Evolutionary conservation across 169 alveolate genomes (phyloP).

Genomic region (Babesia divergens): DNA sequence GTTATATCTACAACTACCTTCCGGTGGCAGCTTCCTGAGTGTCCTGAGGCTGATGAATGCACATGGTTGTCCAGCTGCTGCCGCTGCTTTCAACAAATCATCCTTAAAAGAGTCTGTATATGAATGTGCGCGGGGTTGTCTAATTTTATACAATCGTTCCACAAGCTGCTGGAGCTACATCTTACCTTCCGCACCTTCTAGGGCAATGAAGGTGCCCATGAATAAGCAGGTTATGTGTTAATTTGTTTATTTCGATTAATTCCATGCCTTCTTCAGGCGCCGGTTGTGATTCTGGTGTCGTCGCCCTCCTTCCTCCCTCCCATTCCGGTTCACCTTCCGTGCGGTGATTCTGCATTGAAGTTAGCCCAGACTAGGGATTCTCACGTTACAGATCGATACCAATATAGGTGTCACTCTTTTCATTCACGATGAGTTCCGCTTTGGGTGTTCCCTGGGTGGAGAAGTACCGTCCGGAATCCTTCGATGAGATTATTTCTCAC

Average conservation of each 20-base stretch:
- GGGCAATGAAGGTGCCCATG: constrained; percentile 30
- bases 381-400: no score
- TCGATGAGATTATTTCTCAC: constrained; percentile 92
- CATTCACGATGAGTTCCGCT: constrained; percentile 32
- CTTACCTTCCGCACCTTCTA: constrained; percentile 37
- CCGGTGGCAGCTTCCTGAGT: constrained; percentile 10
- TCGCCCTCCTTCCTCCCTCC: constrained; percentile 10
- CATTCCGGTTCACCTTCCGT: no score
- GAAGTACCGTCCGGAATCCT: constrained; percentile 92
- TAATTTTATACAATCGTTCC: no score
- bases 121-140: background rate
- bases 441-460: constrained; percentile 84
- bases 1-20: background rate
- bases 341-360: no score
- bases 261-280: background rate
- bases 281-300: background rate
- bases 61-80: background rate
- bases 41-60: constrained; percentile 16
- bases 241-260: no score
- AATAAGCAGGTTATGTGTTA: background rate
- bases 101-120: background rate
- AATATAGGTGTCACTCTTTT: background rate
- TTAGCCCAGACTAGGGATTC: no score
- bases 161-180: background rate
- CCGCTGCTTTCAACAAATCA: background rate